These are phyloP conservation scores for Ophiostoma sp. DNA, from an alignment of 2,329 filamentous ascomycete species.

Conservation along the genomic window DNA sequence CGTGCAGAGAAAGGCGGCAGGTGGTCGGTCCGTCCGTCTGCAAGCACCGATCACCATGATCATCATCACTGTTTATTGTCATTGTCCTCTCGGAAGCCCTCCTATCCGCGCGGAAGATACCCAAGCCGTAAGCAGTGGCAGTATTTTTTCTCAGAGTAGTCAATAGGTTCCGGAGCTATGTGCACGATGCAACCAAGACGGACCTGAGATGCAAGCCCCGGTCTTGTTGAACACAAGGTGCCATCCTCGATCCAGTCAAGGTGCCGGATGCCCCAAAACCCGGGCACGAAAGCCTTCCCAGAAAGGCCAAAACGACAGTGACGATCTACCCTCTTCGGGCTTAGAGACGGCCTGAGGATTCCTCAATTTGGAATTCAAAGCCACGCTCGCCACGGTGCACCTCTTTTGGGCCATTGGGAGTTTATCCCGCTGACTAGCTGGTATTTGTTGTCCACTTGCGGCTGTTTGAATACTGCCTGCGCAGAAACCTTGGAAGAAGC, in stretches of 20 bases:
- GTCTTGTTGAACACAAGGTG: background rate
- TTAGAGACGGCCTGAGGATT: background rate
- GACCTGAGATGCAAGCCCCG: background rate
- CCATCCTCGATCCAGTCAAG: background rate
- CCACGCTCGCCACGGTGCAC: background rate
- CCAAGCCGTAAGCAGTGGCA: background rate
- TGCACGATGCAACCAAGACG: background rate
- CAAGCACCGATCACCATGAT: slow-evolving; percentile 3
- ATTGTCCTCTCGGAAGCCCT: background rate
- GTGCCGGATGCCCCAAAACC: slow-evolving; percentile 4
- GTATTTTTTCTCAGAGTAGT: background rate
- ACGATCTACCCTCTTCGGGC: background rate
- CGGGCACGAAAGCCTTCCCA: background rate
- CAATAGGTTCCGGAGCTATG: background rate
- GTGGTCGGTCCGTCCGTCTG: background rate
- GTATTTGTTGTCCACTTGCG: background rate
- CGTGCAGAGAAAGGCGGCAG: background rate
- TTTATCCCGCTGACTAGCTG: background rate
- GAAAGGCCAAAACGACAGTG: background rate
- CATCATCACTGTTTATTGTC: background rate
- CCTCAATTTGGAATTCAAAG: background rate
- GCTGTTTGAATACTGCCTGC: background rate
- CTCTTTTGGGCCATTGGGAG: background rate
- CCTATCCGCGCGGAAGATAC: background rate
- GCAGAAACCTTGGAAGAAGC: background rate